Conservation (phyloP, 495 filamentous ascomycete species). For the Trichocladium antarcticum region DNA sequence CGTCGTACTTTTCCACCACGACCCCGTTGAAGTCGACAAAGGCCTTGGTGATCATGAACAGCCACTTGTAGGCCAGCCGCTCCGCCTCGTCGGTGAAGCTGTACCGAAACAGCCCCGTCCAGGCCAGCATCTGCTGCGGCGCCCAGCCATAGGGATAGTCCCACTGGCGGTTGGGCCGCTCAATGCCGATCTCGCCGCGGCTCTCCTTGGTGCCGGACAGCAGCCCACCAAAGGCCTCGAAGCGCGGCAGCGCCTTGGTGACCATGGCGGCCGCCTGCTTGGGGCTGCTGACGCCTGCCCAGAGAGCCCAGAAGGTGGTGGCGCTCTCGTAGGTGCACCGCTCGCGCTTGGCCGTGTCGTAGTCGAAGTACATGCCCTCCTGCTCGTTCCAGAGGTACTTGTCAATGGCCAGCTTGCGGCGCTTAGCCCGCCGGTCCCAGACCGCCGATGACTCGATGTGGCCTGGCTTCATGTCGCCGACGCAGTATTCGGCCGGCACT, state of each 20-base stretch:
- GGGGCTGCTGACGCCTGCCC: constrained; percentile 76
- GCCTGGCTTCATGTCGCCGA: constrained; percentile 43
- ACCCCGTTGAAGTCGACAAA: constrained; percentile 97
- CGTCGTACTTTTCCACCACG: constrained; percentile 97
- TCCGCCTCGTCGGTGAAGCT: constrained; percentile 83
- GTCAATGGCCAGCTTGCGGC: constrained; percentile 68
- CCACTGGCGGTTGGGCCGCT: constrained; percentile 89
- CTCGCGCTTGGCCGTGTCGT: constrained; percentile 69
- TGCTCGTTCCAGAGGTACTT: constrained; percentile 85
- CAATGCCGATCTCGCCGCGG: constrained; percentile 65
- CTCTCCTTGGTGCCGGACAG: constrained; percentile 79
- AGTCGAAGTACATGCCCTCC: constrained; percentile 93
- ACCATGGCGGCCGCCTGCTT: constrained; percentile 71
- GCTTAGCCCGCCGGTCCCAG: constrained; percentile 80
- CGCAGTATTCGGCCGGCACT: constrained; percentile 70
- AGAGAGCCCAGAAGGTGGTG: constrained; percentile 95
- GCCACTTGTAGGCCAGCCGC: constrained; percentile 83
- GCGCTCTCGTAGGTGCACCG: constrained; percentile 71
- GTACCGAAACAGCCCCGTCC: constrained; percentile 82
- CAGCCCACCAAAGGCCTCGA: constrained; percentile 82
- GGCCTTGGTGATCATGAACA: constrained; percentile 93
- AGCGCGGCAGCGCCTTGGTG: constrained; percentile 60
- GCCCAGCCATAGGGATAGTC: constrained; percentile 98
- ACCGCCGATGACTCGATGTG: constrained; percentile 64
- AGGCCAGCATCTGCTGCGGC: constrained; percentile 95